phyloP scores from a whole-genome alignment of 768 basidiomycete genomes.

The Mycena maculata region DNA sequence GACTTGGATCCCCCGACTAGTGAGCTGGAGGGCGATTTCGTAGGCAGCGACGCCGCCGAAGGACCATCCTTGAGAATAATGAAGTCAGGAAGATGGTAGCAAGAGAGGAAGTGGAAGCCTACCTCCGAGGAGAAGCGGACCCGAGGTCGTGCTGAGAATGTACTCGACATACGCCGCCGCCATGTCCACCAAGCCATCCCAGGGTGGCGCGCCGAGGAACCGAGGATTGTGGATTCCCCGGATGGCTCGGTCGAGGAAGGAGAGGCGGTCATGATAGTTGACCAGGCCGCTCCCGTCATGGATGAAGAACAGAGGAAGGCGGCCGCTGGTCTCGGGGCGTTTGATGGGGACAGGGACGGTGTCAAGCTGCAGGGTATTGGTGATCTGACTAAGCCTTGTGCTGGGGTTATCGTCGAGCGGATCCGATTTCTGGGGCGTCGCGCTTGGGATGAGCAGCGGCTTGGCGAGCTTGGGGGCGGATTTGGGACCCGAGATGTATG shows the following conservation, averaged over 20 bases:
- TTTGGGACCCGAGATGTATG: too few species aligned
- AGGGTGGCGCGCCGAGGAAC: constrained; percentile 56
- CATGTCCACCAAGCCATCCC: constrained; percentile 65
- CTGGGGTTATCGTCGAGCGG: background rate
- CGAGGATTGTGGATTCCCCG: constrained; percentile 73
- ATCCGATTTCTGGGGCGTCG: background rate
- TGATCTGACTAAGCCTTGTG: constrained; percentile 17
- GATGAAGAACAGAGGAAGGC: constrained; percentile 67
- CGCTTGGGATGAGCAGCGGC: background rate
- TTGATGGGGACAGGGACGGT: constrained; percentile 52
- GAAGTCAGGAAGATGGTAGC: background rate
- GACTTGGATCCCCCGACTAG: constrained; percentile 55
- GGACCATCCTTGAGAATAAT: constrained; percentile 75
- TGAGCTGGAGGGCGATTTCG: constrained; percentile 67
- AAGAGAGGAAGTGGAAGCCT: constrained; percentile 28
- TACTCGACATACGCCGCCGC: constrained; percentile 60
- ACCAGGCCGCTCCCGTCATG: constrained; percentile 81
- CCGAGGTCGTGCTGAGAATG: constrained; percentile 49
- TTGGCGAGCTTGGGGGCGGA: background rate
- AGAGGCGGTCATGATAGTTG: constrained; percentile 60
- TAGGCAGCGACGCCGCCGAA: constrained; percentile 82
- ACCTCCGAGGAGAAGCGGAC: constrained; percentile 71
- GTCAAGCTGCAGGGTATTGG: constrained; percentile 40
- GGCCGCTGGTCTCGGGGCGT: constrained; percentile 31
- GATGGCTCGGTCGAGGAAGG: constrained; percentile 60